These are phyloP conservation scores for Magnusiomyces fungicola DNA, from an alignment of 1,139 yeast species.

Conservation along the genomic window DNA sequence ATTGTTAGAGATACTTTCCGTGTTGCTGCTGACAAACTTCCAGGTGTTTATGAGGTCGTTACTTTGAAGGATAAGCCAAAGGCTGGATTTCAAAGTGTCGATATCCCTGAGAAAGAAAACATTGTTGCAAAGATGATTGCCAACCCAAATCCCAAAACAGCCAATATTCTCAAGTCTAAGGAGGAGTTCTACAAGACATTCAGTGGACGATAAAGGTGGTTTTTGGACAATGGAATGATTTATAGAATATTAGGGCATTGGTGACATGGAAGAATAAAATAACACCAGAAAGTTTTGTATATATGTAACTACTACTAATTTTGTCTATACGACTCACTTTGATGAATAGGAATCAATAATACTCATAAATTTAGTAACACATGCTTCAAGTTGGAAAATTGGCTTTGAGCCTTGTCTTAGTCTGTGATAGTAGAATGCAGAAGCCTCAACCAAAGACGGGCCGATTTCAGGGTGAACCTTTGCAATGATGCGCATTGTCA, in stretches of 20 bases:
- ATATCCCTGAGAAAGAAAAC: constrained; percentile 44
- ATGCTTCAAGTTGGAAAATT: constrained; percentile 92
- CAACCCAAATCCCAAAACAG: constrained; percentile 53
- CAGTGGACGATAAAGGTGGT: constrained; percentile 29
- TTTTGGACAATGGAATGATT: too few relatives aligned
- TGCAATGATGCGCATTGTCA: constrained; percentile 51
- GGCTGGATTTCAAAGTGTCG: constrained; percentile 51
- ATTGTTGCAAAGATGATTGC: constrained; percentile 47
- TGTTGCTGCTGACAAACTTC: constrained; percentile 86
- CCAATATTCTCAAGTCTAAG: constrained; percentile 33
- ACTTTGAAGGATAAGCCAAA: constrained; percentile 59
- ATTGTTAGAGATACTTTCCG: constrained; percentile 89
- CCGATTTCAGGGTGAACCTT: constrained; percentile 38
- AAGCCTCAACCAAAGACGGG: constrained; percentile 53
- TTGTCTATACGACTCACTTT: background rate
- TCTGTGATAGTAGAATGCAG: constrained; percentile 79
- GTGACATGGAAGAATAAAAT: too few relatives aligned
- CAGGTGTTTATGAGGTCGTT: constrained; percentile 86
- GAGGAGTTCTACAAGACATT: constrained; percentile 28
- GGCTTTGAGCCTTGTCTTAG: constrained; percentile 80
- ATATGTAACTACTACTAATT: background rate
- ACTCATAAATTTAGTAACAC: constrained; percentile 81
- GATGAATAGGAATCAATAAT: constrained; percentile 36
- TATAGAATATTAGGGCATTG: too few relatives aligned
- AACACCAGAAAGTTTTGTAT: too few relatives aligned